These are phyloP conservation scores for Phaeosphaeriaceae sp. DNA, from an alignment of 2,329 filamentous ascomycete species.

Conservation along the genomic window DNA sequence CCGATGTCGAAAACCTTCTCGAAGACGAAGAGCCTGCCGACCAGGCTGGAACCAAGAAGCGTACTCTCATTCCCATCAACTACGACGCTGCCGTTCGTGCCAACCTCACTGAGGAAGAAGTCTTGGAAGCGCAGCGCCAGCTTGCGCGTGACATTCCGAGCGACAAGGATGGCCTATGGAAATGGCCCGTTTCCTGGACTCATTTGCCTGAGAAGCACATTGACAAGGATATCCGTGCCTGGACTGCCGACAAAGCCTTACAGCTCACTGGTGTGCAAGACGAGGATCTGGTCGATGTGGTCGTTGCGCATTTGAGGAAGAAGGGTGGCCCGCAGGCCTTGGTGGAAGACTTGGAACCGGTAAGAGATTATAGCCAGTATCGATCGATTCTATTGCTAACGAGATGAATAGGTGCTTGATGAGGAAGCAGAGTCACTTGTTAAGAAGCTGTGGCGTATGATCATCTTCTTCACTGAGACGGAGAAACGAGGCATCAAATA, in stretches of 20 bases:
- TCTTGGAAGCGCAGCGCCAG: conserved; percentile 79
- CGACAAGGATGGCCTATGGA: conserved; percentile 85
- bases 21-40: conserved; percentile 85
- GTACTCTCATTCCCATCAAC: conserved; percentile 66
- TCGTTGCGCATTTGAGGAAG: conserved; percentile 83
- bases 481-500: conserved; percentile 80
- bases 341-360: conserved; percentile 83
- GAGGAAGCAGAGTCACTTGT: conserved; percentile 94
- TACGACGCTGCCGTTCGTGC: conserved; percentile 54
- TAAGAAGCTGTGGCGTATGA: conserved; percentile 97
- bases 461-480: conserved; percentile 95
- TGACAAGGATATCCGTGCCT: conserved; percentile 85
- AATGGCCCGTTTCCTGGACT: conserved; percentile 93
- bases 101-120: conserved; percentile 81
- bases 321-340: conserved; percentile 78
- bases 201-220: conserved; percentile 83
- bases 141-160: conserved; percentile 90
- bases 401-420: conserved; percentile 72
- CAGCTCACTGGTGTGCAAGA: conserved; percentile 97
- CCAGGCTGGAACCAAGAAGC: conserved; percentile 69
- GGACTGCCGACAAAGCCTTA: conserved; percentile 97
- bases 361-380: conserved; percentile 55
- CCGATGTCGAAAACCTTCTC: conserved; percentile 90
- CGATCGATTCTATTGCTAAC: conserved; percentile 43
- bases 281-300: conserved; percentile 90